Percentiles rank a stretch among this genome's conserved stretches.
Evolutionary conservation across 2,329 filamentous ascomycete genomes (phyloP).

Genomic region (Ceratocystis albifundus): DNA sequence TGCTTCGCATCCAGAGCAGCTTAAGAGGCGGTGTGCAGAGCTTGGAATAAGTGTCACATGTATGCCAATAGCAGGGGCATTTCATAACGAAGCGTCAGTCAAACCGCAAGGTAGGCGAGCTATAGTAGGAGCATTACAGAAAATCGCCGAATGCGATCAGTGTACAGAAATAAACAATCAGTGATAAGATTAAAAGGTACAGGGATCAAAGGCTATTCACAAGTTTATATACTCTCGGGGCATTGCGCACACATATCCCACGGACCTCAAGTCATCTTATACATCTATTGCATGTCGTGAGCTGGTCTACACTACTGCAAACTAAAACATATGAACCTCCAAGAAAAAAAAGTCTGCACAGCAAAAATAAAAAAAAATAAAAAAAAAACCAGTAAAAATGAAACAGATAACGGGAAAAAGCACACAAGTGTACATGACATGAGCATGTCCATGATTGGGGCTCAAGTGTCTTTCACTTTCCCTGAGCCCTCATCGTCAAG

Average conservation of each 20-base stretch:
- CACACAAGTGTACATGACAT: slow-evolving; percentile 3
- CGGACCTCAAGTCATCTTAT: neutral
- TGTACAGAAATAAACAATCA: neutral
- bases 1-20: slow-evolving; percentile 36
- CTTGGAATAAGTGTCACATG: slow-evolving; percentile 38
- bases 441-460: neutral
- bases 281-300: slow-evolving; percentile 3
- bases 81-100: slow-evolving; percentile 47
- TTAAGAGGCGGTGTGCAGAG: slow-evolving; percentile 39
- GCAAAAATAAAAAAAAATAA: slow-evolving; percentile 41
- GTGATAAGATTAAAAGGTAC: no score
- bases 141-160: neutral
- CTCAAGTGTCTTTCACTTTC: neutral
- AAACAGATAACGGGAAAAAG: slow-evolving; percentile 8
- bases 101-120: slow-evolving; percentile 31
- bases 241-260: no score
- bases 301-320: slow-evolving; percentile 3
- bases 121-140: slow-evolving; percentile 28
- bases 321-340: slow-evolving; percentile 5
- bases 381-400: slow-evolving; percentile 30
- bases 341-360: slow-evolving; percentile 19
- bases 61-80: slow-evolving; percentile 37
- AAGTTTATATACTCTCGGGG: no score
- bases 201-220: no score
- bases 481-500: slow-evolving; percentile 6